Evolutionary conservation across 495 filamentous ascomycete species (phyloP), one percentile per base, ranked within the genome.

Genomic region (Bryoglossum gracile): DNA sequence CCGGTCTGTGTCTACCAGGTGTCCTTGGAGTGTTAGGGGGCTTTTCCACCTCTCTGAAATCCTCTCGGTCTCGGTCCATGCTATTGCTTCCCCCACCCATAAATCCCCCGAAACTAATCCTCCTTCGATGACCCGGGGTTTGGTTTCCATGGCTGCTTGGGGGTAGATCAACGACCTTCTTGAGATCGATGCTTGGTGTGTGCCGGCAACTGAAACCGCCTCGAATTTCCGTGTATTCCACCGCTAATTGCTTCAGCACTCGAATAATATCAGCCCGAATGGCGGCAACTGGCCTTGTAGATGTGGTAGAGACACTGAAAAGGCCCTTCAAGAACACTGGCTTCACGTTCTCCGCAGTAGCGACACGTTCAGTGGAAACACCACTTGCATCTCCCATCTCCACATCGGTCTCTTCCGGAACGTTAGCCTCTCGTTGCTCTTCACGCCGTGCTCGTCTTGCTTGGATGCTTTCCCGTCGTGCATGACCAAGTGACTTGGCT

Each of bases 291-390:
- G 94, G 87, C 55, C 89, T 92, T 58, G 84, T 94, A 55, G 89
- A 95, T 2, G 92, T 99, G 0, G 92, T 99, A 3, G 87, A 89
- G 26, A 97, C 92, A 61, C 90, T 96, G 71, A 99, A 99, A 19
- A 99, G 79, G 18, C 92, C 92, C 64, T 99, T 99, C 21, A 99
- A 78, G 61, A 84, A 99, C 21, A 97, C 92, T 1, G 94, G 94
- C 60, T 95, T 97, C 34, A 83, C 79, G 32, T 81, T 69, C 53
- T 84, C 74, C 57, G 86, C 67, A 68, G 69, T 73, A 24, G 68
- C 68, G 9, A 78, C 55, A 18, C 72, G 61, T 25, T 78, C 73
- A 14, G 68, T 67, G 21, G 74, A 79, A 19, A 70, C 62, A 10
- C 75, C 74, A 37, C 73, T 64, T 26, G 43, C 75, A 68, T 69